These are phyloP conservation scores for Pythium aphanidermatum DNA, from an alignment of 352 stramenopile species.

Conservation along the genomic window DNA sequence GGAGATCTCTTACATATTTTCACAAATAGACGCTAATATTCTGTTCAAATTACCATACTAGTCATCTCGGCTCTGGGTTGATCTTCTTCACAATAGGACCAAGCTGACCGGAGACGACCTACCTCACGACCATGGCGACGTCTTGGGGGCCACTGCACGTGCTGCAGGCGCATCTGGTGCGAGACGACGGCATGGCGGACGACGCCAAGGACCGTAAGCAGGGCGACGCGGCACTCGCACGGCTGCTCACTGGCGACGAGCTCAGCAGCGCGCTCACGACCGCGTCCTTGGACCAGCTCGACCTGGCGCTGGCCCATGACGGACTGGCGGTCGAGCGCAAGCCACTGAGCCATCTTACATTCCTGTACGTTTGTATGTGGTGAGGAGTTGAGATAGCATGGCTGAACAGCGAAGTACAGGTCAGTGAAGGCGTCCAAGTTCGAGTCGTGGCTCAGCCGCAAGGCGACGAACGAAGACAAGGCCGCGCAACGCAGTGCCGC, in stretches of 20 bases:
- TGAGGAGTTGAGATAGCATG: neutral
- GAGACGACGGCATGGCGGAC: slow-evolving; percentile 28
- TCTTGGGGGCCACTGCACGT: slow-evolving; percentile 49
- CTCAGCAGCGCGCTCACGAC: slow-evolving; percentile 32
- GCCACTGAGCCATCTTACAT: slow-evolving; percentile 31
- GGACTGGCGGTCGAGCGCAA: slow-evolving; percentile 44
- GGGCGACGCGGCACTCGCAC: slow-evolving; percentile 35
- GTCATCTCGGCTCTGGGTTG: slow-evolving; percentile 1
- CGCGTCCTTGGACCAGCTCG: slow-evolving; percentile 53
- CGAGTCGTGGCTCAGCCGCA: slow-evolving; percentile 30
- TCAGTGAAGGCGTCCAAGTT: slow-evolving; percentile 50
- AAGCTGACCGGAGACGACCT: neutral
- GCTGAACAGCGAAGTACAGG: slow-evolving; percentile 11
- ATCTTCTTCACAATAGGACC: neutral
- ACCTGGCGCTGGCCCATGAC: slow-evolving; percentile 46
- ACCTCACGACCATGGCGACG: neutral
- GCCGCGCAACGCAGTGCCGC: slow-evolving; percentile 19
- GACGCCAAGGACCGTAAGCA: slow-evolving; percentile 39
- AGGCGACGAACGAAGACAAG: slow-evolving; percentile 13
- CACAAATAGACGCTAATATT: neutral
- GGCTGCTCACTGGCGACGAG: slow-evolving; percentile 39
- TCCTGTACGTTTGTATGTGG: slow-evolving; percentile 34
- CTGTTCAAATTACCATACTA: neutral
- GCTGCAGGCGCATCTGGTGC: slow-evolving; percentile 36
- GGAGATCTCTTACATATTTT: slow-evolving; percentile 1